Base-by-base conservation (phyloP, 257 asterid genomes). In the Haberlea rhodopensis region DNA sequence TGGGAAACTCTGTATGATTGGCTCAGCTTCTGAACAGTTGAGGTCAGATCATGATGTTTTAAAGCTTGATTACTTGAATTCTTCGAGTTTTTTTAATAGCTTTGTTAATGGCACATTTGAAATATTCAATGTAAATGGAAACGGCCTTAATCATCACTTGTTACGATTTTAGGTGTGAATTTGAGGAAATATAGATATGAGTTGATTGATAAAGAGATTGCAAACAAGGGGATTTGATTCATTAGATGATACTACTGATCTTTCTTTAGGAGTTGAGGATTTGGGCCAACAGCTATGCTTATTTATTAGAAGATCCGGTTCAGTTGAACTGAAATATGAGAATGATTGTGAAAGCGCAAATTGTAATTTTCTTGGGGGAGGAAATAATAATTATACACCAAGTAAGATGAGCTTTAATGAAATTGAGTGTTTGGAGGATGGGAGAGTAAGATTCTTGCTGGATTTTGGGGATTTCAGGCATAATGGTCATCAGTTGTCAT, bases 1-100 rank as follows among this genome's bases (percentile, higher is more conserved):
- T 3, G 95, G 98, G 67, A 87, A 82, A 72, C 85, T 91, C 21
- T 91, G 98, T 69, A 83, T 89, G 96, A 76, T 86, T 10, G 95
- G 95, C n/a, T 62, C 86, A 20, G 96, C 91, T 70, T 51, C 57
- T 31, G 75, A 77, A 15, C 75, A 55, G 66, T 70, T 63, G 7
- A 65, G 79, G 49, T 72, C 75, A 46, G 49, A 66, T 72, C 65
- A 74, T 48, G 84, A 71, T 56, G 92, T 85, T 80, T 75, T 91
- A 22, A 91, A 91, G 87, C 90, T 89, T 73, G 79, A 81, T 78
- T 91, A 83, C 76, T 75, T 75, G 69, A 83, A 89, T 79, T 73
- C 84, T 13, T 88, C 95, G 25, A 79, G 54, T 63, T 82, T 91
- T 32, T 83, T 82, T 69, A 75, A 34, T 76, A 78, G 95, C 72